Conservation (phyloP, 345 rosid species). For the Cardamine chenopodiifolia region DNA sequence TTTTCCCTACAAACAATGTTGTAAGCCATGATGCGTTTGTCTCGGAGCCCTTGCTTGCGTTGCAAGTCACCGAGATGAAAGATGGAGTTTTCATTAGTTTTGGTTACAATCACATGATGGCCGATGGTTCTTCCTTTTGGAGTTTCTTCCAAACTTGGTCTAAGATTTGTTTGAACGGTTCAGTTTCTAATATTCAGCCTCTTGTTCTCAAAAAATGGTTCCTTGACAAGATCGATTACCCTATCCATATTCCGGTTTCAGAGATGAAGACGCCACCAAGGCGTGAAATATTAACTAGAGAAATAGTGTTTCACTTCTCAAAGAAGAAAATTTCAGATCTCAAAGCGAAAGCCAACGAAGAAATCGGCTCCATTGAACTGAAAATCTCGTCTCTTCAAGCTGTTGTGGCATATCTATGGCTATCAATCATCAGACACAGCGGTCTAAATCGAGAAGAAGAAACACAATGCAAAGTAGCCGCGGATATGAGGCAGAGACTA, state of each 20-base stretch:
- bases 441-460: constrained; percentile 9
- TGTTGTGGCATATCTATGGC: constrained; percentile 41
- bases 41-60: constrained; percentile 44
- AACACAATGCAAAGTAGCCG: constrained; percentile 31
- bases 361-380: not conserved
- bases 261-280: not conserved
- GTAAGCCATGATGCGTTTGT: constrained; percentile 23
- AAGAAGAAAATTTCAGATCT: constrained; percentile 31
- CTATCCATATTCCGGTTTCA: constrained; percentile 40
- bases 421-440: constrained; percentile 16
- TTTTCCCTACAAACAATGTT: constrained; percentile 43
- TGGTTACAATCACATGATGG: constrained; percentile 45
- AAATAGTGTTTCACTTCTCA: constrained; percentile 43
- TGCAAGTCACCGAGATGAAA: constrained; percentile 49
- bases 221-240: constrained; percentile 2
- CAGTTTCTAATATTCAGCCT: not conserved
- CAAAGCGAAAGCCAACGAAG: constrained; percentile 43
- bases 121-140: constrained; percentile 52
- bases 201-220: constrained; percentile 37
- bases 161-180: constrained; percentile 35
- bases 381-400: constrained; percentile 47
- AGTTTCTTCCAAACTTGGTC: constrained; percentile 54
- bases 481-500: constrained; percentile 31
- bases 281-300: constrained; percentile 12
- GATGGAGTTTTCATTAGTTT: constrained; percentile 53